Percentiles rank a stretch among this genome's conserved stretches.
phyloP scores from a whole-genome alignment of 2,329 filamentous ascomycete genomes.

The Calonectria montana region DNA sequence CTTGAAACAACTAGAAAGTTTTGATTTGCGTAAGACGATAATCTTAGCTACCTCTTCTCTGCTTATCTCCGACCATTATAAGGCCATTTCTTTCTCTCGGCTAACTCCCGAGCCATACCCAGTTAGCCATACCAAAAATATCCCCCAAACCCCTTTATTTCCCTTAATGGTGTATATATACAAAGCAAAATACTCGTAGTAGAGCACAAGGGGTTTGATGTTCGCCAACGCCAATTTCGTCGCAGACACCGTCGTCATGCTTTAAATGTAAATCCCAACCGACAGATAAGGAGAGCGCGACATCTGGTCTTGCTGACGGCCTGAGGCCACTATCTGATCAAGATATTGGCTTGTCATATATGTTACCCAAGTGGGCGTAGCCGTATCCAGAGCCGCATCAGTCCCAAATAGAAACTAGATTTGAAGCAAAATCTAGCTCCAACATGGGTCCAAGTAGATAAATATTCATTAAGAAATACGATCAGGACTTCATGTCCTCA shows the following conservation, averaged over 20 bases:
- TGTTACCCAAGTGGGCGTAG: slow-evolving; percentile 14
- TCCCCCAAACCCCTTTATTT: slow-evolving; percentile 32
- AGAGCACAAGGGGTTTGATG: slow-evolving; percentile 40
- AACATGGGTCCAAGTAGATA: slow-evolving; percentile 21
- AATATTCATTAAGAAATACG: slow-evolving; percentile 33
- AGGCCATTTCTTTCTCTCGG: slow-evolving; percentile 25
- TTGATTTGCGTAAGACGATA: slow-evolving; percentile 30
- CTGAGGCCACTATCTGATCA: slow-evolving; percentile 9
- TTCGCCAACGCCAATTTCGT: slow-evolving; percentile 45
- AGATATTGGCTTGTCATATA: slow-evolving; percentile 3
- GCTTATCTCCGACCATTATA: slow-evolving; percentile 15
- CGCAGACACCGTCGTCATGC: slow-evolving; percentile 46
- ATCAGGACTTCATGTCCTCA: slow-evolving; percentile 20
- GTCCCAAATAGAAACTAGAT: slow-evolving; percentile 21
- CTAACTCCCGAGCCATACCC: slow-evolving; percentile 29
- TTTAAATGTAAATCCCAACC: slow-evolving; percentile 38
- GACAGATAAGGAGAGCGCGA: slow-evolving; percentile 29
- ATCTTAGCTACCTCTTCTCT: slow-evolving; percentile 26
- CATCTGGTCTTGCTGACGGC: slow-evolving; percentile 26
- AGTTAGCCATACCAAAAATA: slow-evolving; percentile 35
- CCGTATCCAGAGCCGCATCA: slow-evolving; percentile 16
- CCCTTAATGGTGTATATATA: slow-evolving; percentile 44
- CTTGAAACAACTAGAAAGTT: slow-evolving; percentile 22
- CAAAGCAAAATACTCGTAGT: slow-evolving; percentile 43
- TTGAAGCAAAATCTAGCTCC: slow-evolving; percentile 28